Percentiles rank a stretch among this genome's conserved stretches.
Conservation (phyloP, 257 asterid genomes). For the Solanum medicagineum region DNA sequence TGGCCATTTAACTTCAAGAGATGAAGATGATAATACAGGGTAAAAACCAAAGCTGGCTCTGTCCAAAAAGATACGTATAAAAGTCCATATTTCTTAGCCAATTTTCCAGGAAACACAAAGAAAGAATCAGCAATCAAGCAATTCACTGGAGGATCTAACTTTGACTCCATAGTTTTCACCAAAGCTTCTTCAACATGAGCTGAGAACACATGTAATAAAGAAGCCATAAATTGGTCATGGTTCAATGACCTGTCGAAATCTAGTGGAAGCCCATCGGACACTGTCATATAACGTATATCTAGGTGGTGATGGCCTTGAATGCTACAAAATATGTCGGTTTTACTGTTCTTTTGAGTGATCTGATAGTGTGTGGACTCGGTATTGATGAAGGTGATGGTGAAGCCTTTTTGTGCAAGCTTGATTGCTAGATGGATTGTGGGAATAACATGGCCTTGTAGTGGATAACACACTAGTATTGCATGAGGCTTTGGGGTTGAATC, state of each 20-base stretch:
- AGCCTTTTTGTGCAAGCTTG: conserved; percentile 33
- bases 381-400: conserved; percentile 38
- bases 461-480: conserved; percentile 37
- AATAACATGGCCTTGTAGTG: conserved; percentile 39
- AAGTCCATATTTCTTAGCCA: conserved; percentile 31
- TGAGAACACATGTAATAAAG: conserved; percentile 34
- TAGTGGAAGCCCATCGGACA: conserved; percentile 31
- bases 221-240: conserved; percentile 31
- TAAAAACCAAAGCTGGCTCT: conserved; percentile 34
- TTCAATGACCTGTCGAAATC: conserved; percentile 29
- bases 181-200: conserved; percentile 39
- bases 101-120: conserved; percentile 35
- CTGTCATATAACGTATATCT: conserved; percentile 34
- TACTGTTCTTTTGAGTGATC: conserved; percentile 3
- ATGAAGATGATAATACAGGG: conserved; percentile 36
- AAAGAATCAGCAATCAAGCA: conserved; percentile 45
- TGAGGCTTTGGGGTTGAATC: conserved; percentile 18
- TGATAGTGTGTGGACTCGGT: conserved; percentile 24
- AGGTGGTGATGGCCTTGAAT: conserved; percentile 14
- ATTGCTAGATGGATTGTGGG: conserved; percentile 36
- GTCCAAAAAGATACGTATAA: conserved; percentile 32
- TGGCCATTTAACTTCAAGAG: conserved; percentile 35
- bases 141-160: conserved; percentile 13
- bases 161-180: background rate
- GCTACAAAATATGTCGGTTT: conserved; percentile 12